A percentile compares a stretch with the other conserved stretches of the same genome.
Conservation (phyloP, 495 filamentous ascomycete genomes). For the Penicillium fimorum region DNA sequence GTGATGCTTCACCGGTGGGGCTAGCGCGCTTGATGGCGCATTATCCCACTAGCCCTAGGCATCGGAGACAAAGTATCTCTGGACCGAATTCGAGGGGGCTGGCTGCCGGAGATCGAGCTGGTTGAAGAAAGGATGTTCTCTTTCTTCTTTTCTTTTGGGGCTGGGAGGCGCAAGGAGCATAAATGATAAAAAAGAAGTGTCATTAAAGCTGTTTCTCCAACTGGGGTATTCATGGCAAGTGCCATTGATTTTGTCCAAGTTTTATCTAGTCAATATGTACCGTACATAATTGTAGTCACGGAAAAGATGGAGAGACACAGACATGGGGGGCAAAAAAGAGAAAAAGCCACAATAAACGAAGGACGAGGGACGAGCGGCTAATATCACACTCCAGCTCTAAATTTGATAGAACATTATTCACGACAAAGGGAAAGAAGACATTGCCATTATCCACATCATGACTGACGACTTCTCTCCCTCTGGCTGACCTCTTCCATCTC, state of each 20-base stretch:
- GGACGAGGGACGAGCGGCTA: background rate
- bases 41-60: constrained; percentile 30
- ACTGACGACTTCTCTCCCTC: constrained; percentile 33
- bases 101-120: background rate
- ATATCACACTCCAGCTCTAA: constrained; percentile 10
- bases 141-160: background rate
- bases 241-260: constrained; percentile 7
- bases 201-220: constrained; percentile 5
- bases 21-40: constrained; percentile 27
- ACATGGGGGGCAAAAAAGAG: constrained; percentile 6
- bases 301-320: background rate
- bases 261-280: constrained; percentile 21
- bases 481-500: constrained; percentile 75
- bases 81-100: constrained; percentile 22
- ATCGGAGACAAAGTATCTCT: constrained; percentile 33
- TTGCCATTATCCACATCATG: constrained; percentile 4
- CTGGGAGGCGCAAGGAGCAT: background rate
- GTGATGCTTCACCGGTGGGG: constrained; percentile 17
- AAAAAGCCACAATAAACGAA: constrained; percentile 2
- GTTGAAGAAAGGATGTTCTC: background rate
- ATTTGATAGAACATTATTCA: constrained; percentile 18
- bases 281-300: constrained; percentile 4
- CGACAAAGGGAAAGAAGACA: background rate
- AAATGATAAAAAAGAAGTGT: constrained; percentile 2
- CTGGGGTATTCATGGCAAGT: background rate